These are phyloP conservation scores for Calonectria fujianensis DNA, from an alignment of 2,329 filamentous ascomycete genomes.

Conservation along the genomic window DNA sequence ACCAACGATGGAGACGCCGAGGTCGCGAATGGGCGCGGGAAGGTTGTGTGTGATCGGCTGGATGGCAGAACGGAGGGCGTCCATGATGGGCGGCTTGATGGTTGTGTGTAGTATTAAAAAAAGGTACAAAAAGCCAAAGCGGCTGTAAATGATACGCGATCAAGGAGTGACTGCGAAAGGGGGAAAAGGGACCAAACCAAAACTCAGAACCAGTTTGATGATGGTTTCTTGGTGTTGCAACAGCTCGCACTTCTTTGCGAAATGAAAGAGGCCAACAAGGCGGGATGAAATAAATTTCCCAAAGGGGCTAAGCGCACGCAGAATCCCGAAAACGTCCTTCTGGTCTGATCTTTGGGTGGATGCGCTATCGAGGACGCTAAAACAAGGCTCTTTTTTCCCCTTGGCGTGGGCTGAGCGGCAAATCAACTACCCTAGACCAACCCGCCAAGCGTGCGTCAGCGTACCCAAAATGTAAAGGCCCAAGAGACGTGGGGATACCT, in stretches of 20 bases:
- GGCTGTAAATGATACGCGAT: constrained; percentile 20
- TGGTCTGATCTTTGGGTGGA: constrained; percentile 30
- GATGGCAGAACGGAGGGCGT: constrained; percentile 76
- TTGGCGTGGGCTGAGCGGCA: not conserved
- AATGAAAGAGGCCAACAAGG: constrained; percentile 51
- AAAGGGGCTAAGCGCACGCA: constrained; percentile 15
- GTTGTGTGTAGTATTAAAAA: constrained; percentile 12
- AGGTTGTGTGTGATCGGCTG: constrained; percentile 83
- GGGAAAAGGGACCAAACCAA: constrained; percentile 32
- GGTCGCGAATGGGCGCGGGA: constrained; percentile 83
- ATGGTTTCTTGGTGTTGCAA: constrained; percentile 23
- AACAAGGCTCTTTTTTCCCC: constrained; percentile 3
- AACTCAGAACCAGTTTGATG: constrained; percentile 27
- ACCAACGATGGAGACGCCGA: constrained; percentile 87
- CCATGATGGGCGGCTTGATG: constrained; percentile 68
- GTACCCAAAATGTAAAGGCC: constrained; percentile 1
- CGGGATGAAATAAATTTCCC: constrained; percentile 37
- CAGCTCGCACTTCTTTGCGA: constrained; percentile 22
- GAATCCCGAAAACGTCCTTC: constrained; percentile 22
- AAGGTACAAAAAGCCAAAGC: not conserved
- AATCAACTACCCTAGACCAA: constrained; percentile 8
- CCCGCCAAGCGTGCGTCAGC: constrained; percentile 1
- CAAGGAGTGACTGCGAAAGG: constrained; percentile 47
- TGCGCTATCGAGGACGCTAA: constrained; percentile 25
- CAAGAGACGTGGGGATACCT: constrained; percentile 17